These are phyloP conservation scores for Fusarium sp. DNA, from an alignment of 2,329 filamentous ascomycete species.

Conservation along the genomic window DNA sequence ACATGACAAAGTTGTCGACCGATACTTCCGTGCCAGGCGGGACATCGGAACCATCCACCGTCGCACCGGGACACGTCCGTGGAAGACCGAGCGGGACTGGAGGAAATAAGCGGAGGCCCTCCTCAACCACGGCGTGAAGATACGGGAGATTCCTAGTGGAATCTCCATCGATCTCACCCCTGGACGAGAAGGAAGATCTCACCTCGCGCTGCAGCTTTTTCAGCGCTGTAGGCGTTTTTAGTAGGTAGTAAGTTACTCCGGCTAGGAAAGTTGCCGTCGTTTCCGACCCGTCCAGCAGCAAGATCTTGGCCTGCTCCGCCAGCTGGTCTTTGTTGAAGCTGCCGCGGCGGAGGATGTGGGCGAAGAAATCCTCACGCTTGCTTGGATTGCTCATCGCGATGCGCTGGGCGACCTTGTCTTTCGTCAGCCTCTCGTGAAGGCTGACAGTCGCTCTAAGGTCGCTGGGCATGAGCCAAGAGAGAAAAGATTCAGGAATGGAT, in stretches of 20 bases:
- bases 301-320: slow-evolving; percentile 5
- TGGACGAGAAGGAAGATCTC: not conserved
- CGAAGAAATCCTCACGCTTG: slow-evolving; percentile 9
- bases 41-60: slow-evolving; percentile 2
- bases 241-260: not conserved
- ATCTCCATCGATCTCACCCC: slow-evolving; percentile 8
- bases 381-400: not conserved
- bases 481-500: not conserved
- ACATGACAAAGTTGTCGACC: not conserved
- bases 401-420: slow-evolving; percentile 1
- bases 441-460: not conserved
- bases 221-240: not conserved
- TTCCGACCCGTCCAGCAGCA: slow-evolving; percentile 15
- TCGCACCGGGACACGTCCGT: slow-evolving; percentile 8
- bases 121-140: slow-evolving; percentile 10
- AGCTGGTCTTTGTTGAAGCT: slow-evolving; percentile 1
- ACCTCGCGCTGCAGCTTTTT: not conserved
- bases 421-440: not conserved
- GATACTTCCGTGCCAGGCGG: slow-evolving; percentile 7
- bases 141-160: slow-evolving; percentile 3
- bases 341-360: not conserved
- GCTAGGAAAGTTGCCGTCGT: slow-evolving; percentile 13
- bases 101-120: slow-evolving; percentile 13
- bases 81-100: slow-evolving; percentile 7
- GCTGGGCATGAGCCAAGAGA: not conserved